Conservation (phyloP, 164 flowering plant genomes). For the Euptelea pleiosperma region DNA sequence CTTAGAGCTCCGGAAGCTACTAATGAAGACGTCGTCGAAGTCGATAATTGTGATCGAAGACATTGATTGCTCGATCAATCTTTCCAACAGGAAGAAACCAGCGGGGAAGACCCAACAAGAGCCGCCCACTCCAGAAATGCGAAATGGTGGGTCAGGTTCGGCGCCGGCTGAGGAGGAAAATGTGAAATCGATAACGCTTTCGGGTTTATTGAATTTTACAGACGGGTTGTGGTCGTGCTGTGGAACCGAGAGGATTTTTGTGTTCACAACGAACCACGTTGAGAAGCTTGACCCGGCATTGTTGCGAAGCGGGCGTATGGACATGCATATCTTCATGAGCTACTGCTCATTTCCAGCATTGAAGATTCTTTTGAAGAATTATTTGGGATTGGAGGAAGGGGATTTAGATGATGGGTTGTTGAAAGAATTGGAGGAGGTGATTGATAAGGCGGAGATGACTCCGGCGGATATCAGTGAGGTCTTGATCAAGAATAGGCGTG, state of each 20-base stretch:
- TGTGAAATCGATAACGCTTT: constrained; percentile 62
- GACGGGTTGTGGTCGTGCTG: constrained; percentile 95
- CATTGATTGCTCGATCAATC: constrained; percentile 68
- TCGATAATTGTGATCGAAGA: constrained; percentile 90
- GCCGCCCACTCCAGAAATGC: constrained; percentile 1
- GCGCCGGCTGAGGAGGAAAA: constrained; percentile 23
- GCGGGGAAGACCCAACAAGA: constrained; percentile 14
- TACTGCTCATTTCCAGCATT: constrained; percentile 54
- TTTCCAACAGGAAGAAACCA: constrained; percentile 38
- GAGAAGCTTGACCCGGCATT: constrained; percentile 91
- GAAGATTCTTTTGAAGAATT: constrained; percentile 66
- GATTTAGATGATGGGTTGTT: constrained; percentile 32
- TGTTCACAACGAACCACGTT: constrained; percentile 89
- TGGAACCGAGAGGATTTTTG: constrained; percentile 85
- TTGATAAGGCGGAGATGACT: constrained; percentile 67
- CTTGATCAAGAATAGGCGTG: constrained; percentile 64
- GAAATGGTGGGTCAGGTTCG: constrained; percentile 22
- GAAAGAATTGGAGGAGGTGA: constrained; percentile 37
- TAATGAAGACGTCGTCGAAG: constrained; percentile 73
- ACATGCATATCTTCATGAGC: constrained; percentile 81
- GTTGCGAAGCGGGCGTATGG: constrained; percentile 83
- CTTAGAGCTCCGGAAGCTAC: constrained; percentile 63
- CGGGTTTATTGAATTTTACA: constrained; percentile 82
- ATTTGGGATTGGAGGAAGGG: constrained; percentile 41
- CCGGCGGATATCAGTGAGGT: constrained; percentile 89